Evolutionary conservation across 2,329 filamentous ascomycete genomes (phyloP).

Genomic region (Colletotrichum sp.): DNA sequence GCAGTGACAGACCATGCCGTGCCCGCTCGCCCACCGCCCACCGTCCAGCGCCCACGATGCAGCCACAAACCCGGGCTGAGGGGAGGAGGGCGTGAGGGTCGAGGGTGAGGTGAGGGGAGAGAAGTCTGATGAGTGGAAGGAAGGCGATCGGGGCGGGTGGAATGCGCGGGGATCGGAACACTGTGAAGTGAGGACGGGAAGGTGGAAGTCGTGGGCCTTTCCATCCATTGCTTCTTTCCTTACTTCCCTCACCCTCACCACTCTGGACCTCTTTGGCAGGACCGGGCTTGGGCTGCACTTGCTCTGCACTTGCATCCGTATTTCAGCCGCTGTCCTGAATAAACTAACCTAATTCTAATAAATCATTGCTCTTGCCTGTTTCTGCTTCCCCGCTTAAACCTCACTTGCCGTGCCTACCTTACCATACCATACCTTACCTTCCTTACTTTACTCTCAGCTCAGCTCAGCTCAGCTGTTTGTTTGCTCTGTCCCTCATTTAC

Average conservation of each 20-base stretch:
- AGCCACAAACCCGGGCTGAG: conserved; percentile 5
- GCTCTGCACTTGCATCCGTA: background rate
- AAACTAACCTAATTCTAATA: background rate
- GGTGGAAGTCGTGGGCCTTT: background rate
- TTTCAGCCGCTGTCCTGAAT: background rate
- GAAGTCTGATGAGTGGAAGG: background rate
- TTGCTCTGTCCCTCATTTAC: background rate
- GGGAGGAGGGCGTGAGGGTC: background rate
- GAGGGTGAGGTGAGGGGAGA: background rate
- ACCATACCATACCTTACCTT: background rate
- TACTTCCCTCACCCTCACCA: background rate
- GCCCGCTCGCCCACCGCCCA: background rate
- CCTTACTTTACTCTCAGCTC: no score
- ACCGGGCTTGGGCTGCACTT: background rate
- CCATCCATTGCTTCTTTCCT: background rate
- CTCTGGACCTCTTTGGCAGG: background rate
- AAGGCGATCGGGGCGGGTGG: conserved; percentile 18
- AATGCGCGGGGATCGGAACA: conserved; percentile 18
- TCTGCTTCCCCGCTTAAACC: background rate
- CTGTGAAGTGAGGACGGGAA: background rate
- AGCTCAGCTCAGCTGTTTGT: background rate
- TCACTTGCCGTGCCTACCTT: background rate
- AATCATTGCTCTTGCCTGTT: background rate
- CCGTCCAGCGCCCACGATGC: background rate
- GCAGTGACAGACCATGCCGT: background rate